Conservation (phyloP, 2,329 filamentous ascomycete genomes). For the Fusarium chlamydosporum region DNA sequence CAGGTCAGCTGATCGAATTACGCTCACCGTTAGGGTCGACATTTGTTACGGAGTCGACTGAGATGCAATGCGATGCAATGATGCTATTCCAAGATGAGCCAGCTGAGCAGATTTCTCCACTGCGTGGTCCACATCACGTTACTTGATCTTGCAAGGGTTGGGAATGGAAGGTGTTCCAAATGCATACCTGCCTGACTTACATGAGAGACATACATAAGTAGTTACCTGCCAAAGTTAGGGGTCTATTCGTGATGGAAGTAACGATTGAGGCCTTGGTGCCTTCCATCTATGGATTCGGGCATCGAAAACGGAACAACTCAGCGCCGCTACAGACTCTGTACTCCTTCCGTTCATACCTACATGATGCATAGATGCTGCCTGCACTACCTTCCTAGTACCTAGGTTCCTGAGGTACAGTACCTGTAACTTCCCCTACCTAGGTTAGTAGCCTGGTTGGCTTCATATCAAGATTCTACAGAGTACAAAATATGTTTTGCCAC, state of each 20-base stretch:
- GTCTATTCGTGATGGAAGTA: slow-evolving; percentile 8
- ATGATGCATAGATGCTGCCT: neutral
- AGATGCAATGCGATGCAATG: slow-evolving; percentile 1
- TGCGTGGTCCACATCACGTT: slow-evolving; percentile 39
- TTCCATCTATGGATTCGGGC: slow-evolving; percentile 7
- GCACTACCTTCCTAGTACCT: too few species aligned
- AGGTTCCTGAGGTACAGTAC: neutral
- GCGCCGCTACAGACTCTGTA: neutral
- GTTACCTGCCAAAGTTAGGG: slow-evolving; percentile 11
- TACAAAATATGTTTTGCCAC: neutral
- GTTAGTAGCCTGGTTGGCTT: too few species aligned
- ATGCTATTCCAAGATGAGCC: slow-evolving; percentile 28
- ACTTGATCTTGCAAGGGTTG: slow-evolving; percentile 32
- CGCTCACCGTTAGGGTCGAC: slow-evolving; percentile 40
- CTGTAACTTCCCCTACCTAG: neutral
- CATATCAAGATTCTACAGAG: neutral
- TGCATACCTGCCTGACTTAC: slow-evolving; percentile 22
- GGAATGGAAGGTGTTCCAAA: slow-evolving; percentile 29
- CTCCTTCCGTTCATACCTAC: neutral
- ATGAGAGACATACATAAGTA: slow-evolving; percentile 21
- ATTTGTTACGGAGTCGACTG: slow-evolving; percentile 40
- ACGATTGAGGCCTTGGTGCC: slow-evolving; percentile 3
- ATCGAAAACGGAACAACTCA: slow-evolving; percentile 3
- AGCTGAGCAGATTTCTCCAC: slow-evolving; percentile 29
- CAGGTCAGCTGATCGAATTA: slow-evolving; percentile 27